A percentile compares a stretch with the other conserved stretches of the same genome.
These are phyloP conservation scores for Anisodus acutangulus DNA, from an alignment of 257 asterid species.

Conservation along the genomic window DNA sequence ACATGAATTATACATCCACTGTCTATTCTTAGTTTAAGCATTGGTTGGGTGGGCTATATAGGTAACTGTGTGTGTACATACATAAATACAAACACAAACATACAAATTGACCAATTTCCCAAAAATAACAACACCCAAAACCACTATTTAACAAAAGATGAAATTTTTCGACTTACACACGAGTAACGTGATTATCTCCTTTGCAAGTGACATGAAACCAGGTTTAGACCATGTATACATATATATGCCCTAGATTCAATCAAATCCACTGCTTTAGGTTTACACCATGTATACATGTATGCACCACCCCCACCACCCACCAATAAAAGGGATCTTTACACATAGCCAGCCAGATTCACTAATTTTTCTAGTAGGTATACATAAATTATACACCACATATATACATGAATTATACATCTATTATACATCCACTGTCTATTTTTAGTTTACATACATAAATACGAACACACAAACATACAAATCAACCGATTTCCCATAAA, in stretches of 20 bases:
- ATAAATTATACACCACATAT: too few species aligned
- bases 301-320: too few species aligned
- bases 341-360: too few species aligned
- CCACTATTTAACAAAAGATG: neutral
- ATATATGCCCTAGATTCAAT: neutral
- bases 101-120: neutral
- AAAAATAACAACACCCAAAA: neutral
- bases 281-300: conserved; percentile 49
- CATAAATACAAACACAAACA: neutral
- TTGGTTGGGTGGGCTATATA: too few species aligned
- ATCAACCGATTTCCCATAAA: conserved; percentile 21
- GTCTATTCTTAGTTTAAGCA: too few species aligned
- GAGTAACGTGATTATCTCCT: conserved; percentile 51
- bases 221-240: neutral
- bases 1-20: too few species aligned
- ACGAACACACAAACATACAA: neutral
- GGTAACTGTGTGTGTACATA: too few species aligned
- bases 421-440: conserved; percentile 28
- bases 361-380: too few species aligned
- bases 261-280: too few species aligned
- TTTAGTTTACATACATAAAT: neutral
- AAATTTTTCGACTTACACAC: conserved; percentile 40
- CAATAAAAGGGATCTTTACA: too few species aligned
- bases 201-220: conserved; percentile 73
- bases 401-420: too few species aligned